Conservation (phyloP, 78 protist genomes). For the Dictyostelium capitatum region DNA sequence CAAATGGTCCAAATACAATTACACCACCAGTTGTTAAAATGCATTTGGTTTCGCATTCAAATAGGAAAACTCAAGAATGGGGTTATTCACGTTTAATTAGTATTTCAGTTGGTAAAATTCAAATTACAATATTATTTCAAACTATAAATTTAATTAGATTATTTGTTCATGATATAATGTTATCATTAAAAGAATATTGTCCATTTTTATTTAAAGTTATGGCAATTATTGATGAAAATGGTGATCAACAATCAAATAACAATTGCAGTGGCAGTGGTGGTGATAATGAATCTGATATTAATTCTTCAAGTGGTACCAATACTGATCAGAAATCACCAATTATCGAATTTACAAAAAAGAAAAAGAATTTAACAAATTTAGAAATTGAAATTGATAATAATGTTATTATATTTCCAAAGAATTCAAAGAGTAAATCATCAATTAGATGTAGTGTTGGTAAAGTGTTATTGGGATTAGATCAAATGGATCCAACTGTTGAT, state of each 20-base stretch:
- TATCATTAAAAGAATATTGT: conserved; percentile 15
- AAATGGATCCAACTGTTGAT: conserved; percentile 46
- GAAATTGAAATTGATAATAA: conserved; percentile 42
- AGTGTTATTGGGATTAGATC: conserved; percentile 25
- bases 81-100: conserved; percentile 33
- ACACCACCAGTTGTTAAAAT: conserved; percentile 34
- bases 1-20: not conserved
- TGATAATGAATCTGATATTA: not conserved
- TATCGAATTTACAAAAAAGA: conserved; percentile 2
- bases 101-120: conserved; percentile 42
- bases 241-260: not conserved
- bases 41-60: conserved; percentile 54
- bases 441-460: conserved; percentile 34
- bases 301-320: not conserved
- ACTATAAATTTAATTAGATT: conserved; percentile 43
- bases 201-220: conserved; percentile 41
- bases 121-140: conserved; percentile 24
- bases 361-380: conserved; percentile 42
- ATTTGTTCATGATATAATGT: conserved; percentile 12
- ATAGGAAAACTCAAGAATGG: conserved; percentile 49
- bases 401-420: conserved; percentile 43
- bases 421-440: conserved; percentile 33
- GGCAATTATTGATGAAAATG: conserved; percentile 1
- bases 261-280: not conserved
- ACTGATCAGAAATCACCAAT: not conserved